phyloP scores from a whole-genome alignment of 23 red algal genomes.

The Chondrus crispus region DNA sequence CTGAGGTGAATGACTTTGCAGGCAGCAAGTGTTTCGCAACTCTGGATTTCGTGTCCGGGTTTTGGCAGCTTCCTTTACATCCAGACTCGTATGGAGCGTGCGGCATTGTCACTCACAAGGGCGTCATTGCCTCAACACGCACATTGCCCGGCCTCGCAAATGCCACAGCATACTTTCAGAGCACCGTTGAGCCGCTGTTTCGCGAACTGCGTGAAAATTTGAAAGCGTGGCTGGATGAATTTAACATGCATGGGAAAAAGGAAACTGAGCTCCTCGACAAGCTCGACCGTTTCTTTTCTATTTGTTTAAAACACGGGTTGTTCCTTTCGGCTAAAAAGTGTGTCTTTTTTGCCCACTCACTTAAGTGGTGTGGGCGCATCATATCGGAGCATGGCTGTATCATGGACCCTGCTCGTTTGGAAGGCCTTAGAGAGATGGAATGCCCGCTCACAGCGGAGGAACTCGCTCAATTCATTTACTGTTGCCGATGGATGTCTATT shows the following conservation, averaged over 20 bases:
- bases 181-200: neutral
- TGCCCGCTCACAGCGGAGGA: neutral
- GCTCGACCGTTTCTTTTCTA: neutral
- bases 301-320: neutral
- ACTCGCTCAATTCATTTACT: conserved; percentile 14
- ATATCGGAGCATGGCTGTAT: neutral
- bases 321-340: conserved; percentile 2
- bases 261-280: neutral
- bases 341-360: neutral
- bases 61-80: conserved; percentile 37
- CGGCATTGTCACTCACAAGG: neutral
- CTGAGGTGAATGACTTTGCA: neutral
- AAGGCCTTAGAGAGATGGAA: neutral
- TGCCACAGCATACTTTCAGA: conserved; percentile 19
- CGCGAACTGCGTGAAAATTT: neutral
- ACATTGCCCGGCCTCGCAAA: conserved; percentile 8
- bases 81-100: conserved; percentile 13
- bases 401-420: neutral
- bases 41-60: conserved; percentile 23
- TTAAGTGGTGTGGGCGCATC: conserved; percentile 34
- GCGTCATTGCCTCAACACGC: neutral
- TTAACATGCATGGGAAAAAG: neutral
- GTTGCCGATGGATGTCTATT: conserved; percentile 6
- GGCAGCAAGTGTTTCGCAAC: neutral
- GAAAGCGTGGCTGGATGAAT: conserved; percentile 35